Conservation (phyloP, 371 early-diverging fungal genomes). For the Gilbertella persicaria region DNA sequence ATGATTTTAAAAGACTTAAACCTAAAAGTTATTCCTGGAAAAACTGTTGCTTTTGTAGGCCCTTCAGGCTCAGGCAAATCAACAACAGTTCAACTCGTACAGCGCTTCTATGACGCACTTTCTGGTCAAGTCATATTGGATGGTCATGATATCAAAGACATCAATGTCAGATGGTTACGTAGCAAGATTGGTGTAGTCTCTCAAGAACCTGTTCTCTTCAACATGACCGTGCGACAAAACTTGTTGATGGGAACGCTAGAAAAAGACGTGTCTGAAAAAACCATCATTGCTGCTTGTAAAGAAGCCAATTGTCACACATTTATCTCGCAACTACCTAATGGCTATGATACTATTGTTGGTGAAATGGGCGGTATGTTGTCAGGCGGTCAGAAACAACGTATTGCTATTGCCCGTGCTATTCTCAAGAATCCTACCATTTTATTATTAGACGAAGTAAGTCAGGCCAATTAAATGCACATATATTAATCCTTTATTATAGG, state of each 20-base stretch:
- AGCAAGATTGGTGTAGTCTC: constrained; percentile 68
- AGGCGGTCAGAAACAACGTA: constrained; percentile 89
- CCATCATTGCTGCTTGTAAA: constrained; percentile 62
- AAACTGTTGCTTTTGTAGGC: constrained; percentile 69
- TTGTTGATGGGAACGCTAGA: constrained; percentile 60
- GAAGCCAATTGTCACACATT: constrained; percentile 74
- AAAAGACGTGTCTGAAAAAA: constrained; percentile 48
- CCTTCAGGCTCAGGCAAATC: constrained; percentile 73
- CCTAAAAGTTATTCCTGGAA: constrained; percentile 62
- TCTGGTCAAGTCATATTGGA: constrained; percentile 62
- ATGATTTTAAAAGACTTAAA: constrained; percentile 57
- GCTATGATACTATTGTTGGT: constrained; percentile 71
- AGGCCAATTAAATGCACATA: no score
- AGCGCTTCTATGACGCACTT: constrained; percentile 68
- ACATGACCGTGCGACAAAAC: constrained; percentile 73
- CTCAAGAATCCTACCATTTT: constrained; percentile 66
- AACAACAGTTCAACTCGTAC: constrained; percentile 64
- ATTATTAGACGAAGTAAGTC: constrained; percentile 70
- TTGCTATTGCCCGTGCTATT: constrained; percentile 76
- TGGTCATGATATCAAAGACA: constrained; percentile 47
- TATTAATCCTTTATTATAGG: no score
- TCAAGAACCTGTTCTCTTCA: constrained; percentile 78
- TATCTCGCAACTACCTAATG: constrained; percentile 63
- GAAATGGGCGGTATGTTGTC: constrained; percentile 61
- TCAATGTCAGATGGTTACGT: constrained; percentile 62